Evolutionary conservation across 169 alveolate genomes (phyloP).

Genomic region (Pseudocohnilembus persalinus): DNA sequence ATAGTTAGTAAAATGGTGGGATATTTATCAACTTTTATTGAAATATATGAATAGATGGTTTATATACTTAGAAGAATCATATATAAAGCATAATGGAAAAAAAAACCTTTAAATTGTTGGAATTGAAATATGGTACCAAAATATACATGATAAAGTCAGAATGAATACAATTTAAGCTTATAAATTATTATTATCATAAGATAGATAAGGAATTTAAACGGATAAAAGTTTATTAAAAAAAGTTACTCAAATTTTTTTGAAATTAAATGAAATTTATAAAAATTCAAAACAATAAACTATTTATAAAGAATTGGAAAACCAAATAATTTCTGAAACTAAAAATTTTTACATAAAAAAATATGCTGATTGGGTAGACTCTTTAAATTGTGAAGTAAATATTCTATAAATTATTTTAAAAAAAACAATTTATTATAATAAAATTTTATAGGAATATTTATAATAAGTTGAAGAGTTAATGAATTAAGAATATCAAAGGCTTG

Average conservation of each 20-base stretch:
- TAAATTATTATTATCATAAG: slow-evolving; percentile 3
- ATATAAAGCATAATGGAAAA: slow-evolving; percentile 6
- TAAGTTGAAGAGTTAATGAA: neutral
- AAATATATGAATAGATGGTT: slow-evolving; percentile 23
- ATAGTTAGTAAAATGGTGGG: neutral
- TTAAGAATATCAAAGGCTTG: slow-evolving; percentile 17
- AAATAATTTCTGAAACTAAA: neutral
- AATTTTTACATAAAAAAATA: slow-evolving; percentile 1
- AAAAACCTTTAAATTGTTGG: slow-evolving; percentile 3
- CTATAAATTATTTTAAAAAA: too few relatives aligned
- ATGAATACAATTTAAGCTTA: neutral
- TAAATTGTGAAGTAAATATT: slow-evolving; percentile 1
- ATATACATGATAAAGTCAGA: neutral
- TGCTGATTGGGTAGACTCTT: slow-evolving; percentile 23
- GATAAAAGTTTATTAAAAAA: slow-evolving; percentile 3
- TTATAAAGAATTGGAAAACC: slow-evolving; percentile 10
- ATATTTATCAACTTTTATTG: neutral
- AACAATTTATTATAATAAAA: too few relatives aligned
- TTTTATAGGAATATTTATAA: slow-evolving; percentile 4
- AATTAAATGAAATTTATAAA: slow-evolving; percentile 13
- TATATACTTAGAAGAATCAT: slow-evolving; percentile 16
- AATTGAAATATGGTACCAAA: neutral
- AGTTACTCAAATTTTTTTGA: slow-evolving; percentile 10
- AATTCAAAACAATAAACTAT: neutral
- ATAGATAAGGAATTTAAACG: neutral